These are phyloP conservation scores for Eragrostis tef DNA, from an alignment of 202 grass and related monocot species.

Conservation along the genomic window DNA sequence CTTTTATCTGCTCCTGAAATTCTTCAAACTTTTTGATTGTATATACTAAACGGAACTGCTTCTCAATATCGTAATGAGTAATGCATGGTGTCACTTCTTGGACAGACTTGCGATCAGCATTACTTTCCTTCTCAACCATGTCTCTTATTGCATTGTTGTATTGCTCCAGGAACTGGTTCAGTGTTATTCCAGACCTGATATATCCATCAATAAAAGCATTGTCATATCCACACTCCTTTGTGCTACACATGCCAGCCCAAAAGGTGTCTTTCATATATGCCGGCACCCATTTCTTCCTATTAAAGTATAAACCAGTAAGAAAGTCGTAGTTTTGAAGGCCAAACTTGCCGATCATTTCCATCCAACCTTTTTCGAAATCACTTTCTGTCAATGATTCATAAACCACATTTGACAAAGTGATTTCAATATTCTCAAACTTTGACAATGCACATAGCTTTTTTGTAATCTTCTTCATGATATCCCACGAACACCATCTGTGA, in stretches of 20 bases:
- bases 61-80: slow-evolving; percentile 61
- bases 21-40: slow-evolving; percentile 62
- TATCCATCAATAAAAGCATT: neutral
- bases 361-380: slow-evolving; percentile 1
- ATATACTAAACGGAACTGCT: slow-evolving; percentile 53
- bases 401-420: slow-evolving; percentile 4
- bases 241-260: neutral
- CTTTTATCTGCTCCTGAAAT: slow-evolving; percentile 63
- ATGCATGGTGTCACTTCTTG: slow-evolving; percentile 51
- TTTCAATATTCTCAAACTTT: neutral
- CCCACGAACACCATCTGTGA: neutral
- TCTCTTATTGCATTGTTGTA: slow-evolving; percentile 47
- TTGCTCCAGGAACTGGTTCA: slow-evolving; percentile 46
- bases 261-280: neutral
- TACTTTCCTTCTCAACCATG: slow-evolving; percentile 30
- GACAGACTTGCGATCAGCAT: slow-evolving; percentile 56
- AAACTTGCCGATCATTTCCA: neutral
- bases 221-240: neutral
- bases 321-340: neutral
- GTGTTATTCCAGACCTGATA: neutral
- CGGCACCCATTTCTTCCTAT: slow-evolving; percentile 5
- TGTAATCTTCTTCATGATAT: neutral
- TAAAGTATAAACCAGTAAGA: neutral
- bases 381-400: neutral
- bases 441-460: neutral